Conservation (phyloP, 2,329 filamentous ascomycete genomes). For the Reticulascus tulasneorum region DNA sequence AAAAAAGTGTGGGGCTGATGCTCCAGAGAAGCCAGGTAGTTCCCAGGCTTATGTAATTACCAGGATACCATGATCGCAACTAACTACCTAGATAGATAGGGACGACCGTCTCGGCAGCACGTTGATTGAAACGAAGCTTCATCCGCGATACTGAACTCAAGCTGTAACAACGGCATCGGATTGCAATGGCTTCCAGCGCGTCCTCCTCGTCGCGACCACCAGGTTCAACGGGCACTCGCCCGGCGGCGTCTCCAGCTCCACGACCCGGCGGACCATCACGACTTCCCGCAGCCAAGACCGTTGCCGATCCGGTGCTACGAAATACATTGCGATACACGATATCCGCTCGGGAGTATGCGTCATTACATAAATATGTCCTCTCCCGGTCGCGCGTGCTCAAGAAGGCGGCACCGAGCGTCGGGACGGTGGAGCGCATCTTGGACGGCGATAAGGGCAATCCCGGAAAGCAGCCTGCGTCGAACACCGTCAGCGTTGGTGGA, state of each 20-base stretch:
- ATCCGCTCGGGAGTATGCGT: conserved; percentile 77
- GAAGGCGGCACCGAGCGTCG: conserved; percentile 51
- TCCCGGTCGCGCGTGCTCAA: conserved; percentile 62
- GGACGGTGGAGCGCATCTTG: conserved; percentile 48
- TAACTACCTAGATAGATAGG: no score
- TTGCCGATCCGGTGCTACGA: conserved; percentile 67
- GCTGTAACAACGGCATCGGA: no score
- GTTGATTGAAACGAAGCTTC: no score
- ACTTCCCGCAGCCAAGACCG: conserved; percentile 15
- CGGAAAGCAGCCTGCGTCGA: conserved; percentile 9
- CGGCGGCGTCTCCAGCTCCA: conserved; percentile 4
- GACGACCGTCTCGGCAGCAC: no score
- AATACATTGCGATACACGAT: conserved; percentile 86
- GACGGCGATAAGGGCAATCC: conserved; percentile 23
- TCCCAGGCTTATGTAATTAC: no score
- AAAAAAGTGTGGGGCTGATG: no score
- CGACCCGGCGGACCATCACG: conserved; percentile 7
- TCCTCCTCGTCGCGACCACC: conserved; percentile 12
- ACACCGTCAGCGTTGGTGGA: conserved; percentile 27
- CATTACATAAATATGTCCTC: conserved; percentile 77
- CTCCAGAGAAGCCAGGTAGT: no score
- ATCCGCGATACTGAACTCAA: no score
- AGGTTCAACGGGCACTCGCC: conserved; percentile 2
- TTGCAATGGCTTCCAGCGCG: conserved; percentile 10
- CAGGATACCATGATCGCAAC: no score